phyloP scores from a whole-genome alignment of 495 filamentous ascomycete genomes.

The Penicillium simplicissimum region DNA sequence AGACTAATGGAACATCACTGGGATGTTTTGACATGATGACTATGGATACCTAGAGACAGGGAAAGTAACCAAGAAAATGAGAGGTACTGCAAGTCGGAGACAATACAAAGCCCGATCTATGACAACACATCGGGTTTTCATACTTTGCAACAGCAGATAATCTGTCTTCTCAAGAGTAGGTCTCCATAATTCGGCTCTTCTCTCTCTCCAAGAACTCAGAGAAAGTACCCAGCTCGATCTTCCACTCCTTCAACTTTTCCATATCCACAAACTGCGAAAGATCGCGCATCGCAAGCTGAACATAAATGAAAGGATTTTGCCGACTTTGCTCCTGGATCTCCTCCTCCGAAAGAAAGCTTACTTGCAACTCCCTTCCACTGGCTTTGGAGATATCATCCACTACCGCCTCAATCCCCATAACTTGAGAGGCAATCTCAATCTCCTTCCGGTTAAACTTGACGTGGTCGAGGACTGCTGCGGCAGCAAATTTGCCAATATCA shows the following conservation, averaged over 20 bases:
- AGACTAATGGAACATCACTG: no score
- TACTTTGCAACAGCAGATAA: no score
- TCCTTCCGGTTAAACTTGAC: constrained; percentile 36
- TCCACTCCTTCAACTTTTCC: constrained; percentile 35
- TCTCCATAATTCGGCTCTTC: constrained; percentile 22
- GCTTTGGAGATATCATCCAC: constrained; percentile 31
- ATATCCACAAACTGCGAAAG: constrained; percentile 37
- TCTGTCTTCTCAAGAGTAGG: constrained; percentile 4
- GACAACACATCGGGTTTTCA: no score
- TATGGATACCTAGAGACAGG: no score
- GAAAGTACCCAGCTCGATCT: constrained; percentile 37
- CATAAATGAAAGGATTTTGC: constrained; percentile 31
- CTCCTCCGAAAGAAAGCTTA: constrained; percentile 39
- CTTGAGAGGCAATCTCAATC: constrained; percentile 43
- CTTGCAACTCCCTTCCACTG: constrained; percentile 35
- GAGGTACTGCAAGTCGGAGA: no score
- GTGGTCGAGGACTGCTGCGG: constrained; percentile 44
- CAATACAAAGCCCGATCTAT: no score
- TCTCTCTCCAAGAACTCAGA: constrained; percentile 40
- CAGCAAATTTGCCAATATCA: constrained; percentile 50
- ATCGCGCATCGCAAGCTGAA: constrained; percentile 32
- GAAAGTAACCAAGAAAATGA: no score
- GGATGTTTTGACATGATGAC: no score
- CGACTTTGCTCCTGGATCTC: constrained; percentile 32
- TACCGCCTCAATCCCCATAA: constrained; percentile 31